These are phyloP conservation scores for Suillus cothurnatus DNA, from an alignment of 768 basidiomycete species.

Conservation along the genomic window DNA sequence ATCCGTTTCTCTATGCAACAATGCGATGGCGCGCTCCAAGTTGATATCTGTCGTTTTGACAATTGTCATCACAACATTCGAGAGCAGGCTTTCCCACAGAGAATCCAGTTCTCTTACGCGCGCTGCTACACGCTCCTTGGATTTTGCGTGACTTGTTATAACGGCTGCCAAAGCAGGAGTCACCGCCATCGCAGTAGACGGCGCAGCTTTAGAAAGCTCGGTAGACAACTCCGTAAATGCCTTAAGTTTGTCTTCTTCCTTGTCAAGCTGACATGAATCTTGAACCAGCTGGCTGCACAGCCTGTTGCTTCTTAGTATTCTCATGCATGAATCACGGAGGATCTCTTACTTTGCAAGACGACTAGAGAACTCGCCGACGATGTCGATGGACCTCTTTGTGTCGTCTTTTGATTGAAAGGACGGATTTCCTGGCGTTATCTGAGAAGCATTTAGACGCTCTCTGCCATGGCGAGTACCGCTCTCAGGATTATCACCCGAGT, in stretches of 20 bases:
- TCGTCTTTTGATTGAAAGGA: background rate
- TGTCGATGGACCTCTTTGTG: background rate
- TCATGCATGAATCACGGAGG: slow-evolving; percentile 12
- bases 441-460: background rate
- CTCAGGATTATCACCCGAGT: background rate
- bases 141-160: slow-evolving; percentile 43
- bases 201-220: slow-evolving; percentile 47
- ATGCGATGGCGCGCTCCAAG: slow-evolving; percentile 35
- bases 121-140: slow-evolving; percentile 43
- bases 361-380: slow-evolving; percentile 39
- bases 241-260: slow-evolving; percentile 49
- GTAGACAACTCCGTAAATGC: slow-evolving; percentile 53
- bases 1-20: slow-evolving; percentile 35
- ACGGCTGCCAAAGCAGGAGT: slow-evolving; percentile 50
- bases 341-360: slow-evolving; percentile 38
- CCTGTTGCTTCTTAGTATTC: slow-evolving; percentile 32
- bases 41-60: slow-evolving; percentile 37
- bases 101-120: slow-evolving; percentile 41
- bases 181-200: slow-evolving; percentile 43
- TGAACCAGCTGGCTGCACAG: slow-evolving; percentile 48
- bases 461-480: background rate
- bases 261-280: slow-evolving; percentile 43
- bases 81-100: slow-evolving; percentile 51
- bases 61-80: slow-evolving; percentile 43
- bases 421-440: background rate